Evolutionary conservation across 2,329 filamentous ascomycete species (phyloP).

Genomic region (Beauveria sp.): DNA sequence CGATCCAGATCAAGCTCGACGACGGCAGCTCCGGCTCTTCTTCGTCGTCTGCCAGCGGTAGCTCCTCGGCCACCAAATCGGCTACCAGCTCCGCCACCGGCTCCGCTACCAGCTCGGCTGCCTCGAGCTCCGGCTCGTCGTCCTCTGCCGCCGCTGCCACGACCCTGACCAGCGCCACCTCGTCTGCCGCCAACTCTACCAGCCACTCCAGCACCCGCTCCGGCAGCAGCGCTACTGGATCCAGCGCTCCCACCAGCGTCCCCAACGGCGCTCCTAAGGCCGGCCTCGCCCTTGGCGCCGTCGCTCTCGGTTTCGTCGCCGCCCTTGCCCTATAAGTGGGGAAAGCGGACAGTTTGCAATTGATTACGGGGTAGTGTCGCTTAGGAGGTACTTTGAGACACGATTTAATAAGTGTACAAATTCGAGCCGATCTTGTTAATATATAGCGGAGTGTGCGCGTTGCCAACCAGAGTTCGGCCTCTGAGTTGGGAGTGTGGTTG

Average conservation of each 20-base stretch:
- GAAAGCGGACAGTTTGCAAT: background rate
- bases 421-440: constrained; percentile 10
- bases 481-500: constrained; percentile 3
- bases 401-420: constrained; percentile 11
- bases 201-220: constrained; percentile 16
- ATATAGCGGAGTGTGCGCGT: background rate
- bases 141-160: constrained; percentile 14
- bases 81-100: constrained; percentile 8
- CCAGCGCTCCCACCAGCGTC: constrained; percentile 15
- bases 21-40: constrained; percentile 22
- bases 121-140: background rate
- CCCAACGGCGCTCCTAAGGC: constrained; percentile 21
- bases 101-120: constrained; percentile 11
- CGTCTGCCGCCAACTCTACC: constrained; percentile 17
- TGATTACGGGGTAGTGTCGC: background rate
- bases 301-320: constrained; percentile 21
- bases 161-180: constrained; percentile 17
- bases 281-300: constrained; percentile 17
- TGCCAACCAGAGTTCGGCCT: background rate
- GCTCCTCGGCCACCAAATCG: constrained; percentile 6
- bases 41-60: constrained; percentile 20
- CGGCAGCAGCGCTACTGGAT: constrained; percentile 11
- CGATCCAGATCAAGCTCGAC: constrained; percentile 38
- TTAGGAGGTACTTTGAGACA: background rate
- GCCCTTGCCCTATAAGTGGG: constrained; percentile 21